These are phyloP conservation scores for Mycena galericulata DNA, from an alignment of 768 basidiomycete genomes.

Conservation along the genomic window DNA sequence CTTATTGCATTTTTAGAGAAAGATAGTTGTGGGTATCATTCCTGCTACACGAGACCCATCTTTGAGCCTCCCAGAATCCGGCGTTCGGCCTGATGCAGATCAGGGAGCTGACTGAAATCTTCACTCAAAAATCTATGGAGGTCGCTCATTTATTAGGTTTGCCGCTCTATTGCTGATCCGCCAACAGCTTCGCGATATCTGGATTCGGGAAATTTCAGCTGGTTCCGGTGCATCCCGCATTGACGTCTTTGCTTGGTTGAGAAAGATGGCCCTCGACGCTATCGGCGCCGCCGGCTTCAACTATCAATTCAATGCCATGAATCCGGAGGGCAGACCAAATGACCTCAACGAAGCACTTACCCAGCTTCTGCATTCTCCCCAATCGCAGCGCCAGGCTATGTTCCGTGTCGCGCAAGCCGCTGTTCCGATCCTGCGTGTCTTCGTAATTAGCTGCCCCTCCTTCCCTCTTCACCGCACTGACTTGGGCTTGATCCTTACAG, in stretches of 20 bases:
- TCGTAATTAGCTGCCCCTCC: too few species aligned
- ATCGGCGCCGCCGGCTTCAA: constrained; percentile 1
- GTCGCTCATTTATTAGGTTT: constrained; percentile 36
- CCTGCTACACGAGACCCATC: not conserved
- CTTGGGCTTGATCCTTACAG: not conserved
- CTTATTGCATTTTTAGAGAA: not conserved
- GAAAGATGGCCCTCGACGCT: not conserved
- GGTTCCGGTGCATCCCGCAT: not conserved
- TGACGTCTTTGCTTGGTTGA: not conserved
- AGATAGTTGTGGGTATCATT: constrained; percentile 1
- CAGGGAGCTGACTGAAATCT: constrained; percentile 49
- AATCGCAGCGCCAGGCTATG: not conserved
- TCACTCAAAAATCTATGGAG: constrained; percentile 47
- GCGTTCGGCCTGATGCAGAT: constrained; percentile 56
- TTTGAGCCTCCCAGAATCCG: constrained; percentile 47
- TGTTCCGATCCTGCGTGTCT: not conserved
- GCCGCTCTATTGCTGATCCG: not conserved
- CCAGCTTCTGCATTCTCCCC: constrained; percentile 1
- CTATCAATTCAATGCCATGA: constrained; percentile 9
- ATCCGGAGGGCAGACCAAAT: not conserved
- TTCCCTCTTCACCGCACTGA: not conserved
- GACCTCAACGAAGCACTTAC: not conserved
- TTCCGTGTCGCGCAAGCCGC: not conserved
- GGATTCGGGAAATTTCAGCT: not conserved
- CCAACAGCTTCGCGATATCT: not conserved